Percentiles rank a stretch among this genome's conserved stretches.
These are phyloP conservation scores for Clohesyomyces aquaticus DNA, from an alignment of 495 filamentous ascomycete genomes.

Conservation along the genomic window DNA sequence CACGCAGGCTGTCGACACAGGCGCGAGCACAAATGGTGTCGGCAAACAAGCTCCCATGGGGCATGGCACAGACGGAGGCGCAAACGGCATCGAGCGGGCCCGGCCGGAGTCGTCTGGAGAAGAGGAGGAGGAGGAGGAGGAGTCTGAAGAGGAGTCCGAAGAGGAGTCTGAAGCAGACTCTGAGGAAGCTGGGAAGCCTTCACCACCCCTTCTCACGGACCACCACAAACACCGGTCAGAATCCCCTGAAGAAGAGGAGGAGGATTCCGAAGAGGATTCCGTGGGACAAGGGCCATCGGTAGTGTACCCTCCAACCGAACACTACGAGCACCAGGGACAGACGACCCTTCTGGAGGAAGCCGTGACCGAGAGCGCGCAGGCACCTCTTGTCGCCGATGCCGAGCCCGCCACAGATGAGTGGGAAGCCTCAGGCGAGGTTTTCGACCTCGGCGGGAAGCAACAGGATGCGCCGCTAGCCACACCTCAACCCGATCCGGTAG, in stretches of 20 bases:
- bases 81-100: constrained; percentile 1
- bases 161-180: no score
- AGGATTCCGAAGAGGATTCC: neutral
- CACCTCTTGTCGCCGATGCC: constrained; percentile 22
- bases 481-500: constrained; percentile 18
- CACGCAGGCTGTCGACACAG: no score
- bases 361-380: constrained; percentile 30
- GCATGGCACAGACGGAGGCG: neutral
- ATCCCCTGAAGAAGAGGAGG: no score
- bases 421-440: constrained; percentile 35
- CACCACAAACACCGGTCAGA: no score
- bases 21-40: constrained; percentile 16
- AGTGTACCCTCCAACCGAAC: constrained; percentile 26
- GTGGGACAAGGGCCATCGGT: no score
- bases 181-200: no score
- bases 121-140: neutral
- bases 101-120: neutral
- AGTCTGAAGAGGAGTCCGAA: neutral
- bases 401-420: constrained; percentile 32
- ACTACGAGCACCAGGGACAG: constrained; percentile 41
- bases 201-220: no score
- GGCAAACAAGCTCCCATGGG: constrained; percentile 7
- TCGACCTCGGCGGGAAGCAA: constrained; percentile 35
- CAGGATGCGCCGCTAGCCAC: constrained; percentile 32
- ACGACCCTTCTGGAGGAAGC: constrained; percentile 39